Base-by-base conservation (phyloP, 2,329 filamentous ascomycete species). In the Escovopsis sp. region DNA sequence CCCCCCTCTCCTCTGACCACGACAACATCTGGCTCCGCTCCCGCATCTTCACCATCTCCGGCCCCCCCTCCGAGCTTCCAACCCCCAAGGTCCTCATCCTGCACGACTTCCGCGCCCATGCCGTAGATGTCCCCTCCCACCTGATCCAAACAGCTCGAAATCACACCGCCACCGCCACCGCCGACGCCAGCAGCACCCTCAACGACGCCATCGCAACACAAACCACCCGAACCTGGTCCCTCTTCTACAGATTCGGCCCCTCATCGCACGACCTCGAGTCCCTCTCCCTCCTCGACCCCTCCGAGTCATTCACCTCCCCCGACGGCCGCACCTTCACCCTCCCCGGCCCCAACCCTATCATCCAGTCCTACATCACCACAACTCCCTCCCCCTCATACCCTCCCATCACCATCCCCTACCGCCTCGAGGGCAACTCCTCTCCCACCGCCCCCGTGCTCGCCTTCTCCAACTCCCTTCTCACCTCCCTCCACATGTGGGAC, bases 401-500 rank as follows among this genome's bases (percentile, higher is more conserved):
- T 10, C 74, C 73, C 1, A 73, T 85, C 5, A 53, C 61, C 3
- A 68, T 92, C 12, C 73, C 75, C 0, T 93, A 84, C 57, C 70
- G 75, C 12, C 67, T 93, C 2, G 81, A 90, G 54, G 85, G 85
- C 36, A 79, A 71, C 43, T 48, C 70, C 0, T 66, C 76, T 23
- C 71, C 76, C 0, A 51, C 68, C 15, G 80, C 83, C 0, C 84
- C 84, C 0, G 69, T 79, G 0, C 65, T 93, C 10, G 75, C 84
- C 15, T 79, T 87, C 45, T 69, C 68, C 56, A 92, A 92, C 62
- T 87, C 79, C 1, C 76, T 93, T 34, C 70, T 93, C 7, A 83
- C 82, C 3, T 75, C 78, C 33, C 68, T 79, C 43, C 65, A 71
- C 52, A 90, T 93, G 70, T 93, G 85, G 85, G 79, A 90, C 46